Base-by-base conservation (phyloP, 2,329 filamentous ascomycete species). In the Fonsecaea pedrosoi region DNA sequence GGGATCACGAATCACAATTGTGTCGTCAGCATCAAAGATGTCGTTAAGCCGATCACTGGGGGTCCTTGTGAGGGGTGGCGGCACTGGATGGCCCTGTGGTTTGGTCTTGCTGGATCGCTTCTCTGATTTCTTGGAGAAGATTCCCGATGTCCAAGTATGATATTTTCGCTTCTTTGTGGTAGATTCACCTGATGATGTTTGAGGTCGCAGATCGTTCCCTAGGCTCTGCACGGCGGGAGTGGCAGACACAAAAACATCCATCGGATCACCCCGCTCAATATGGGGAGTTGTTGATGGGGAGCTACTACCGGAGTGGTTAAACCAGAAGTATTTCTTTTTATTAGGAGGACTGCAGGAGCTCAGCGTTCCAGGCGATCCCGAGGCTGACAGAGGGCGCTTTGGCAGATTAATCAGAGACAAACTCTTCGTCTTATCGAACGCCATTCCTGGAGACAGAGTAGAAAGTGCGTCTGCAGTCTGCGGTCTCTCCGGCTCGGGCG, bases 111-210 rank as follows among this genome's bases (percentile, higher is more conserved):
- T 74, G 34, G 75, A 75, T 60, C 81, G 78, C 59, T 80, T 79
- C 66, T 83, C 83, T 45, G 79, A 76, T 71, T 83, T 84, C 30
- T 82, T 78, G 15, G 81, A 82, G 54, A 86, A 73, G 62, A 86
- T 83, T 8, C 82, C 80, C 21, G 82, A 83, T 48, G 83, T 83
- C 83, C 83, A 86, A 12, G 81, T 83, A 74, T 91, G 92, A 66
- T 94, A 91, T 76, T 91, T 91, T 79, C 92, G 93, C 75, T 89
- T 85, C 69, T 86, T 85, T 79, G 83, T 86, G 65, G 74, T 79
- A 45, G 74, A 81, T 64, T 73, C 78, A 64, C 73, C 77, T 58
- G 69, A 75, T 59, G 74, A 75, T 12, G 72, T 71, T 57, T 69
- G 72, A 18, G 75, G 70, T 30, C 70, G 65, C n/a, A 72, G 62